Conservation (phyloP, 148 eudicot species). For the Heliosperma pusillum region DNA sequence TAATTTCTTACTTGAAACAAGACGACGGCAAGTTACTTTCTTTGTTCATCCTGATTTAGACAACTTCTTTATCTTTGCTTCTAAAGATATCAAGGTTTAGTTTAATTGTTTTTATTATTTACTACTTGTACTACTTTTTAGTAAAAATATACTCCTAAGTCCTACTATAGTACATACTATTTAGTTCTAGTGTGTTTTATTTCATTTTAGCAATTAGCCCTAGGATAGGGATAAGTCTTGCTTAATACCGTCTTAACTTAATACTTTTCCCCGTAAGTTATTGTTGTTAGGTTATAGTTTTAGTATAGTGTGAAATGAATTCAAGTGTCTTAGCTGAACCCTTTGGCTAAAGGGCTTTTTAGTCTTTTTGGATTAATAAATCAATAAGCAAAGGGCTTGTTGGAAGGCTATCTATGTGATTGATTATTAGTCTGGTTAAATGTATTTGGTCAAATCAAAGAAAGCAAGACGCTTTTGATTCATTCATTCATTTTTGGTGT, state of each 20-base stretch:
- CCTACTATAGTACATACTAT: no score
- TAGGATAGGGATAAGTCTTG: no score
- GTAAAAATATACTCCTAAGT: no score
- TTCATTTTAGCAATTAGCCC: no score
- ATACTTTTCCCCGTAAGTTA: no score
- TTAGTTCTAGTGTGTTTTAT: no score
- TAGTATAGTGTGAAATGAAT: conserved; percentile 22
- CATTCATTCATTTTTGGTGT: conserved; percentile 20
- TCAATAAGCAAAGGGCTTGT: conserved; percentile 28
- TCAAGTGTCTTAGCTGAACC: conserved; percentile 18
- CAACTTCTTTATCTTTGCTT: conserved; percentile 44
- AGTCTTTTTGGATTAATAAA: conserved; percentile 13
- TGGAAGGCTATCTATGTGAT: not conserved
- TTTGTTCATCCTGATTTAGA: conserved; percentile 55
- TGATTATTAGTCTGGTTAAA: not conserved
- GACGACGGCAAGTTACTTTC: conserved; percentile 34
- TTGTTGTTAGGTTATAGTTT: no score
- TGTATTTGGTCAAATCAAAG: conserved; percentile 34
- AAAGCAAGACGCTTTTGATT: conserved; percentile 32
- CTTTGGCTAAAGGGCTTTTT: conserved; percentile 16
- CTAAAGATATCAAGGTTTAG: conserved; percentile 35
- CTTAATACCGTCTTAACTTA: no score
- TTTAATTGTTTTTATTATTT: no score
- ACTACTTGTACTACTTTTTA: no score
- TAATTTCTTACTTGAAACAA: conserved; percentile 17